Conservation (phyloP, 306 rosid species). For the Lagenaria siceraria region DNA sequence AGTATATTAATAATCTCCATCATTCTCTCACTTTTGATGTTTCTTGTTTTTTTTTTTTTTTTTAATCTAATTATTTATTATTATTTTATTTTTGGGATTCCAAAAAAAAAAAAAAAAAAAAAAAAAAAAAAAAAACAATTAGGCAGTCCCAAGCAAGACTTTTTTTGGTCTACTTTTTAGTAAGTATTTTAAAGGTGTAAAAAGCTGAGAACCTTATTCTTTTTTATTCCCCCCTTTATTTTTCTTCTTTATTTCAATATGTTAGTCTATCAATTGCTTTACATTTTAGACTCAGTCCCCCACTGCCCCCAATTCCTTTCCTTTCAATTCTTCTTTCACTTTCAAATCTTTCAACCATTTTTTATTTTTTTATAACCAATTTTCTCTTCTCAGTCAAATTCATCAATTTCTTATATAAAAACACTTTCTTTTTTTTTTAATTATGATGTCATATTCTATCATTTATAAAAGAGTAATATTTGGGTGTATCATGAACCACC, state of each 20-base stretch:
- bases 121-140: too few relatives aligned
- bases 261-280: neutral
- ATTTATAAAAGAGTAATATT: neutral
- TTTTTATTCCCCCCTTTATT: constrained; percentile 9
- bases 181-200: neutral
- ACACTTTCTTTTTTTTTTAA: neutral
- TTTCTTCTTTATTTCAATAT: neutral
- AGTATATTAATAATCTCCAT: neutral
- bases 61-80: neutral
- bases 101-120: too few relatives aligned
- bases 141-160: constrained; percentile 7
- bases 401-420: neutral
- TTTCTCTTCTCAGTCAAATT: neutral
- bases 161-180: neutral
- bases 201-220: constrained; percentile 32
- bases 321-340: too few relatives aligned
- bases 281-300: neutral
- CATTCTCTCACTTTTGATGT: constrained; percentile 7
- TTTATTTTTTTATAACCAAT: neutral
- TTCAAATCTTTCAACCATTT: neutral
- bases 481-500: too few relatives aligned
- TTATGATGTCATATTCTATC: neutral
- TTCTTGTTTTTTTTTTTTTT: neutral
- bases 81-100: neutral
- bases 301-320: neutral